Percentiles rank a stretch among this genome's conserved stretches.
These are phyloP conservation scores for Glarea lozoyensis DNA, from an alignment of 495 filamentous ascomycete genomes.

Conservation along the genomic window DNA sequence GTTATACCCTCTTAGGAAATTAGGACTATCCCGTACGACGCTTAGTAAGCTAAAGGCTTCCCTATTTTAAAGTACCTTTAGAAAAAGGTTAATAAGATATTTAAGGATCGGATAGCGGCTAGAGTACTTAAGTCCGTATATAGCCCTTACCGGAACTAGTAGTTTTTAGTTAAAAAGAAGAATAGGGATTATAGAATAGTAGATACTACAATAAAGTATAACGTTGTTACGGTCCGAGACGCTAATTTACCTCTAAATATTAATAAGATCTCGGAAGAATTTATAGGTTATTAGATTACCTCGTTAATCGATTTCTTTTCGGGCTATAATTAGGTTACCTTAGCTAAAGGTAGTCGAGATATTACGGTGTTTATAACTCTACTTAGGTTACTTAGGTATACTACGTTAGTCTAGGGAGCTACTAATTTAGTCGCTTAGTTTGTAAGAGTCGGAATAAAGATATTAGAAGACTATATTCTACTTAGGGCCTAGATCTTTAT, in stretches of 20 bases:
- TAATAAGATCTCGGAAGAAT: background rate
- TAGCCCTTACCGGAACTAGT: background rate
- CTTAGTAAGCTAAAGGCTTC: background rate
- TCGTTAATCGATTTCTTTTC: constrained; percentile 1
- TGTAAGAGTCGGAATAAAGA: background rate
- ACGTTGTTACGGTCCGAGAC: background rate
- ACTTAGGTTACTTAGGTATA: background rate
- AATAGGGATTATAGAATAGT: background rate
- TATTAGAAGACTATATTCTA: background rate
- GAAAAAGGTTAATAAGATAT: background rate
- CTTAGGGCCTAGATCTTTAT: background rate
- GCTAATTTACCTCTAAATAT: background rate
- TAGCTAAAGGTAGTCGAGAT: background rate
- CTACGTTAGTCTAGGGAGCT: background rate
- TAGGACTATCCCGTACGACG: background rate
- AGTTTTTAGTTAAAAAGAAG: constrained; percentile 3
- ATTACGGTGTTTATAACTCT: background rate
- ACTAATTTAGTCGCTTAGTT: constrained; percentile 1
- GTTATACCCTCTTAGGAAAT: background rate
- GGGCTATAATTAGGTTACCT: constrained; percentile 19
- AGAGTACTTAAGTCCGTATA: background rate
- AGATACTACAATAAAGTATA: background rate
- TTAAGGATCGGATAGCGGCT: background rate
- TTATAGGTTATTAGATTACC: background rate
- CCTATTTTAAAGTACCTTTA: background rate